Conservation (phyloP, 345 rosid genomes). For the Durio zibethinus region DNA sequence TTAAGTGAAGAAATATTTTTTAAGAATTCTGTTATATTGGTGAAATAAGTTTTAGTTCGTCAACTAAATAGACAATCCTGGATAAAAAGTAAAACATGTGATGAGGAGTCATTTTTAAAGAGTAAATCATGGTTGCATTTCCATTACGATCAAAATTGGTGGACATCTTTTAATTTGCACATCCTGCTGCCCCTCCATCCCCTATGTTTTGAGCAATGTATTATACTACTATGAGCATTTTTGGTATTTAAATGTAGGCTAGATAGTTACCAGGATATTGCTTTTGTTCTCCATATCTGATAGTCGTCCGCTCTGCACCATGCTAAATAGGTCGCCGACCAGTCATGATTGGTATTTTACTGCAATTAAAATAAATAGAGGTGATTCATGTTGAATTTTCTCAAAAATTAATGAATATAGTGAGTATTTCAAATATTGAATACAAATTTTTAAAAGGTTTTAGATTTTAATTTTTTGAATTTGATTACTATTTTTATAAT, state of each 20-base stretch:
- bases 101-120: not conserved
- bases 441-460: too few species aligned
- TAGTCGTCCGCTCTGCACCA: not conserved
- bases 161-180: not conserved
- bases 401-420: too few species aligned
- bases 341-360: conserved; percentile 61
- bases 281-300: conserved; percentile 1
- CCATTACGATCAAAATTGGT: not conserved
- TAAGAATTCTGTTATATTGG: too few species aligned
- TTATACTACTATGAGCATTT: not conserved
- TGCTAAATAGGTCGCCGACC: conserved; percentile 70
- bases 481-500: too few species aligned
- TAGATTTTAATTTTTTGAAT: too few species aligned
- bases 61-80: not conserved
- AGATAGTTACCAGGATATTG: not conserved
- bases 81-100: not conserved
- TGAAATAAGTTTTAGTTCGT: not conserved
- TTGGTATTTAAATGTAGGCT: not conserved
- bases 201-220: not conserved
- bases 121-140: not conserved
- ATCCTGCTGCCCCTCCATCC: not conserved
- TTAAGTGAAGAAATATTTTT: too few species aligned
- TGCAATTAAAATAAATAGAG: too few species aligned
- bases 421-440: too few species aligned
- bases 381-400: too few species aligned